Evolutionary conservation across 2,329 filamentous ascomycete genomes (phyloP).

Genomic region (Tolypocladium amazonense): DNA sequence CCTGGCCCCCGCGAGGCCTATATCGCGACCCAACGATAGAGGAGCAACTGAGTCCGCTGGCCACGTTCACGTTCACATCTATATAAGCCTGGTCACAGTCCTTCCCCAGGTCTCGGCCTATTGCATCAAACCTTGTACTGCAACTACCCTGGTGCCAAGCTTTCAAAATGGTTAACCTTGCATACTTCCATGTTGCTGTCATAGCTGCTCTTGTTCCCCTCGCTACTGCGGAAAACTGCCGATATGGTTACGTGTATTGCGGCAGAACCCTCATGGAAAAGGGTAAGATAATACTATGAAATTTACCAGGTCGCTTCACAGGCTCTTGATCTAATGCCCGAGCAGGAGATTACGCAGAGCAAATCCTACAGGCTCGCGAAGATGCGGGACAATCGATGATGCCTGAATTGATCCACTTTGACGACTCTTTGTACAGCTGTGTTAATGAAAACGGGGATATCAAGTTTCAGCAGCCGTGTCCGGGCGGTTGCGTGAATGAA

Average conservation of each 20-base stretch:
- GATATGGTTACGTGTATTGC: background rate
- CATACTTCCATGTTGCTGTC: background rate
- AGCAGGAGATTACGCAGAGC: background rate
- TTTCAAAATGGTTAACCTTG: background rate
- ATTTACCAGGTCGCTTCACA: background rate
- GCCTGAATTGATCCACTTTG: too few species aligned
- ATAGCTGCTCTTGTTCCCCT: background rate
- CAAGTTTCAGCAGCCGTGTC: background rate
- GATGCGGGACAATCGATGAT: too few species aligned
- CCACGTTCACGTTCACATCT: background rate
- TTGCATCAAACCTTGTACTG: background rate
- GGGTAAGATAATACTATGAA: background rate
- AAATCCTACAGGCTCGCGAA: background rate
- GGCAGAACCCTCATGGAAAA: background rate
- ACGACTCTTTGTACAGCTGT: background rate
- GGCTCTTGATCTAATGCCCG: background rate
- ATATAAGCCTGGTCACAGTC: background rate
- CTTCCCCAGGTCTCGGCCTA: background rate
- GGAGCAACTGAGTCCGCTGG: background rate
- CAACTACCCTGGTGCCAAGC: background rate
- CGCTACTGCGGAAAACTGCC: background rate
- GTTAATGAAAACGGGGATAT: background rate
- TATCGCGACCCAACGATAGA: background rate
- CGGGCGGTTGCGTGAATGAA: rapidly evolving
- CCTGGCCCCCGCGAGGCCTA: too few species aligned